Percentiles rank a stretch among this genome's conserved stretches.
phyloP scores from a whole-genome alignment of 106 monocot species.

The Posidonia australis region DNA sequence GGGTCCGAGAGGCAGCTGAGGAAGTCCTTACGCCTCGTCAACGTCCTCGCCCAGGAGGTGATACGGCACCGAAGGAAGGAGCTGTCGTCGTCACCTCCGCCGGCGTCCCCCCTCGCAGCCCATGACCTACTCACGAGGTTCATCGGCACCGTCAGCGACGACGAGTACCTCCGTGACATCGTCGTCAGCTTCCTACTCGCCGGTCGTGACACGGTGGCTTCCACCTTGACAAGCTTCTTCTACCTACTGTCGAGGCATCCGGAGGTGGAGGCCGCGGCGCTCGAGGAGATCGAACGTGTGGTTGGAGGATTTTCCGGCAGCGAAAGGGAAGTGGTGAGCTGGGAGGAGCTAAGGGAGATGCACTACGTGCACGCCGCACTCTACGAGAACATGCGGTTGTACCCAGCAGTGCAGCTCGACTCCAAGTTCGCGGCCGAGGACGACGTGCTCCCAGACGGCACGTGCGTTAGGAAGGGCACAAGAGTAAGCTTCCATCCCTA shows the following conservation, averaged over 20 bases:
- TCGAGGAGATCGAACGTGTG: conserved; percentile 6
- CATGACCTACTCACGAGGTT: conserved; percentile 20
- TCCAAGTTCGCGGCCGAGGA: conserved; percentile 20
- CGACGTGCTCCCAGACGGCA: conserved; percentile 24
- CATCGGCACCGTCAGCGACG: conserved; percentile 12
- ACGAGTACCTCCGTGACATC: conserved; percentile 22
- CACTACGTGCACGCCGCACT: conserved; percentile 19
- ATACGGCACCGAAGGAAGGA: conserved; percentile 13
- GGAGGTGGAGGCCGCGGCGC: conserved; percentile 5
- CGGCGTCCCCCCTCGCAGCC: not conserved
- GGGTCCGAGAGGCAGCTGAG: conserved; percentile 19
- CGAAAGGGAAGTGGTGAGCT: not conserved
- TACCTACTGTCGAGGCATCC: conserved; percentile 12
- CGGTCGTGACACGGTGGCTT: conserved; percentile 28
- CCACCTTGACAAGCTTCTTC: conserved; percentile 18
- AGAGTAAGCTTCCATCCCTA: conserved; percentile 21
- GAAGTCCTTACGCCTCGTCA: conserved; percentile 6
- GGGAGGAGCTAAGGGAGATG: conserved; percentile 15
- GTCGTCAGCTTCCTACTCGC: conserved; percentile 27
- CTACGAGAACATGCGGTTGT: conserved; percentile 24
- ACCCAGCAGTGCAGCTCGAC: conserved; percentile 29
- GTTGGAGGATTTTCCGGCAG: not conserved
- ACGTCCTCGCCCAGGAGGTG: conserved; percentile 19
- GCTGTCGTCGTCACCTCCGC: not conserved
- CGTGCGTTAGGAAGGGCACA: conserved; percentile 12